Evolutionary conservation across 1,139 yeast species (phyloP).

Genomic region (Nakaseomyces delphensis): DNA sequence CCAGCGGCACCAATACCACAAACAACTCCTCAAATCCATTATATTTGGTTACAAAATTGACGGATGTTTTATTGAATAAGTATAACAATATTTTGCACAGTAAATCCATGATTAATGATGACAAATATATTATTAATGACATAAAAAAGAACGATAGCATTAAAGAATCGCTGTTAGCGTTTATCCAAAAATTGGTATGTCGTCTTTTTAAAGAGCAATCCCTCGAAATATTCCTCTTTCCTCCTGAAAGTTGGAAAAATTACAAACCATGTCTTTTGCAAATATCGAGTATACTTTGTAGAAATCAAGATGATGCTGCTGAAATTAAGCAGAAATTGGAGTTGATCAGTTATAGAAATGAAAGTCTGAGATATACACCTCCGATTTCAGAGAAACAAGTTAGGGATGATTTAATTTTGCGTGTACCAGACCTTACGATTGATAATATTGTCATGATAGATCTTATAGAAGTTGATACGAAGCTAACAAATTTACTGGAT

Average conservation of each 20-base stretch:
- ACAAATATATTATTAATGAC: constrained; percentile 34
- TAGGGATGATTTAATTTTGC: constrained; percentile 6
- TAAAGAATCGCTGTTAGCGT: constrained; percentile 22
- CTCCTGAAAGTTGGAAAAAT: constrained; percentile 53
- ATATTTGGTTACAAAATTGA: constrained; percentile 49
- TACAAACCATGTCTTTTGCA: constrained; percentile 47
- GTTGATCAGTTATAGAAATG: constrained; percentile 57
- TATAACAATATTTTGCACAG: constrained; percentile 28
- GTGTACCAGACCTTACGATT: constrained; percentile 4
- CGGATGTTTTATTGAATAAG: constrained; percentile 44
- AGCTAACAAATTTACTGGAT: constrained; percentile 22
- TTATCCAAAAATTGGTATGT: constrained; percentile 34
- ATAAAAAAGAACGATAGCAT: constrained; percentile 31
- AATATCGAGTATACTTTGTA: constrained; percentile 32
- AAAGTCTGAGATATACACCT: constrained; percentile 54
- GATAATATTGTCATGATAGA: constrained; percentile 9
- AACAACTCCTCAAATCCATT: constrained; percentile 12
- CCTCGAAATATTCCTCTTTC: constrained; percentile 67
- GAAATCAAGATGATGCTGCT: constrained; percentile 19
- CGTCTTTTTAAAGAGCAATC: constrained; percentile 48
- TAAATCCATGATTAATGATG: constrained; percentile 33
- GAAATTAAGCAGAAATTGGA: constrained; percentile 46
- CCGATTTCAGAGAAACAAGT: constrained; percentile 10
- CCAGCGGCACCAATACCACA: background rate
- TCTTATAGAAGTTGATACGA: constrained; percentile 19